Evolutionary conservation across 2,329 filamentous ascomycete genomes (phyloP), one percentile per base, ranked within the genome.

Genomic region (Aspergillus novofumigatus): DNA sequence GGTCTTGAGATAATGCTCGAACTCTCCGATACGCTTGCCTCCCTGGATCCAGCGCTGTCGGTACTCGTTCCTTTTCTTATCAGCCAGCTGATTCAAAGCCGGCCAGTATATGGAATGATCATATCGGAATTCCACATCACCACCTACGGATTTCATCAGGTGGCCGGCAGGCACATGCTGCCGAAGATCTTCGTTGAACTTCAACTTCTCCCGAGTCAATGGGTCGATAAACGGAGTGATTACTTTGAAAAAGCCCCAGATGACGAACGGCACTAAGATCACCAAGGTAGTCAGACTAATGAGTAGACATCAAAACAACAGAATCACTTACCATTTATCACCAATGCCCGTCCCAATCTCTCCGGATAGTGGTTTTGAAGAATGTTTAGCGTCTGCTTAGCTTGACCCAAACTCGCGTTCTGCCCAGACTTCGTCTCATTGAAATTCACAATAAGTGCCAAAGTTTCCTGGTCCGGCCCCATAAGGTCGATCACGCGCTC

Each of bases 191-290:
- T 96, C 92, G 80, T 97, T 97, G 82, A 96, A 97, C 79, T 94
- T 95, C 78, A 99, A 87, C 81, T 99, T 99, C 69, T 94, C 87
- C 57, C 90, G 86, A 9, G 94, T 99, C 67, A 92, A 79, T 7
- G 94, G 94, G 75, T 99, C 94, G 77, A 99, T 96, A 77, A 99
- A 97, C 42, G 93, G 92, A 4, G 86, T 92, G 76, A 99, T 92
- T 67, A 97, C 80, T 77, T 96, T 97, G 83, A 97, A 96, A 82
- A 99, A 99, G 52, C 90, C 90, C 74, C 85, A 88, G 59, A 97
- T 90, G 62, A 96, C 83, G 86, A 91, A 97, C 0, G 93, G 93
- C 51, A 96, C 90, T 93, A 62, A 51, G 23, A 25, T 25, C 32
- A 23, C 44, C 23, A 26, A 21, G 11, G 14, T 17, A 56, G 26